These are phyloP conservation scores for Trypanosoma boissoni DNA, from an alignment of 208 protist genomes.

Conservation along the genomic window DNA sequence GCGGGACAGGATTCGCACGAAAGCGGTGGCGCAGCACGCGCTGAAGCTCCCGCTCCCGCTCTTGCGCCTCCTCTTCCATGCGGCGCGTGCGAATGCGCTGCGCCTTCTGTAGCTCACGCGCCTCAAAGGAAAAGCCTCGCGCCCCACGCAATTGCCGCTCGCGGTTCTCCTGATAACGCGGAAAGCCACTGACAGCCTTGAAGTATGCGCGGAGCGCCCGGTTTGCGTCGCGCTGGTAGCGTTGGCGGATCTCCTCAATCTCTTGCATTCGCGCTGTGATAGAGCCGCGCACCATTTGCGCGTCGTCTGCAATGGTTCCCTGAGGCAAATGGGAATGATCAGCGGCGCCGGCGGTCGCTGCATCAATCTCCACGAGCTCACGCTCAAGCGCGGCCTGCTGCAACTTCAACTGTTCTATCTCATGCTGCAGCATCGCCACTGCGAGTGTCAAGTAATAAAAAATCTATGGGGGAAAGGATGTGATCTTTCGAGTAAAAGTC, in stretches of 20 bases:
- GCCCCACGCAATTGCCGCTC: conserved; percentile 27
- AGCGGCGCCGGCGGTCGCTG: neutral
- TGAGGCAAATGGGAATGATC: neutral
- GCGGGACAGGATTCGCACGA: conserved; percentile 64
- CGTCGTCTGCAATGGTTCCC: too few species aligned
- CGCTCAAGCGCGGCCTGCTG: conserved; percentile 11
- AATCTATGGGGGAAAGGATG: neutral
- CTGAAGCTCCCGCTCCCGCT: conserved; percentile 34
- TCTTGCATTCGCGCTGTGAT: conserved; percentile 27
- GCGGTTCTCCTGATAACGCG: conserved; percentile 54
- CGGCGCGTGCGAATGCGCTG: conserved; percentile 45
- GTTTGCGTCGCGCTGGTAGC: conserved; percentile 45
- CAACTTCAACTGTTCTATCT: conserved; percentile 15
- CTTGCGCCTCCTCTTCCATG: conserved; percentile 30
- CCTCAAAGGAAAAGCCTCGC: conserved; percentile 68
- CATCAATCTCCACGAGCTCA: conserved; percentile 11
- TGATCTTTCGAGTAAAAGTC: too few species aligned
- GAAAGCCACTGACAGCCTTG: conserved; percentile 35
- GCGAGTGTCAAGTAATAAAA: neutral
- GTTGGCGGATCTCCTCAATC: conserved; percentile 45
- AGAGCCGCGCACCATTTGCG: neutral
- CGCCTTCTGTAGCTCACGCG: conserved; percentile 43
- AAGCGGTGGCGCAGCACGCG: conserved; percentile 32
- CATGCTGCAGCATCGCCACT: conserved; percentile 20
- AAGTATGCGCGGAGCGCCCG: conserved; percentile 64